Base-by-base conservation (phyloP, 345 rosid species). In the Tarenaya hassleriana region DNA sequence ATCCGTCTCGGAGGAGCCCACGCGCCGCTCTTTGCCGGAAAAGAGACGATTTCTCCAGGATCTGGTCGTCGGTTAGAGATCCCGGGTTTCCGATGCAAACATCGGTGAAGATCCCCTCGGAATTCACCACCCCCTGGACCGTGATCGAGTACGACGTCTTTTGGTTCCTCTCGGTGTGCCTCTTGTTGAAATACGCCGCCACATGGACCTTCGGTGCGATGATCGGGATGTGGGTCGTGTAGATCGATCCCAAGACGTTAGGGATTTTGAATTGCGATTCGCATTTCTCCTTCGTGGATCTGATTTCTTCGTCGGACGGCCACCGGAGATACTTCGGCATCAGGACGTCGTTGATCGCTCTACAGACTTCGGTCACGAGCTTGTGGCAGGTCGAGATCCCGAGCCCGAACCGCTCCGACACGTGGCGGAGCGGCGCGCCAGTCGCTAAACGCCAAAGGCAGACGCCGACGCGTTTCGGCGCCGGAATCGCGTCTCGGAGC, bases 341-440 rank as follows among this genome's bases (percentile, higher is more conserved):
- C 35, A 87, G 51, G 0, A 87, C 86, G 11, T 66, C 73, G 67
- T 52, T 69, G 29, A 87, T 87, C 1, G 95, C 95, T 0, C 79
- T 64, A 58, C 89, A 87, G 27, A 87, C 95, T 72, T 87, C 95
- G 16, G 81, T 70, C 18, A 87, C 86, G 12, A 87, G 81, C 62
- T 86, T 86, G 54, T 86, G 95, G 60, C 95, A 86, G 13, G 95
- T 86, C 7, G 95, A 86, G 42, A 87, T 83, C 13, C 95, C 95
- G 16, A 87, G 59, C 0, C 95, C 95, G 60, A 87, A 83, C n/a
- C 79, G 77, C 54, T 77, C 83, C 10, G 95, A 87, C 32, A 87
- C 95, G 33, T 81, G 77, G 24, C 95, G 73, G 0, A 87, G 78
- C 5, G 95, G 89, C 61, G 86, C 92, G 1, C 95, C 94, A 0